These are phyloP conservation scores for Colletotrichum eremochloae DNA, from an alignment of 2,329 filamentous ascomycete genomes.

Conservation along the genomic window DNA sequence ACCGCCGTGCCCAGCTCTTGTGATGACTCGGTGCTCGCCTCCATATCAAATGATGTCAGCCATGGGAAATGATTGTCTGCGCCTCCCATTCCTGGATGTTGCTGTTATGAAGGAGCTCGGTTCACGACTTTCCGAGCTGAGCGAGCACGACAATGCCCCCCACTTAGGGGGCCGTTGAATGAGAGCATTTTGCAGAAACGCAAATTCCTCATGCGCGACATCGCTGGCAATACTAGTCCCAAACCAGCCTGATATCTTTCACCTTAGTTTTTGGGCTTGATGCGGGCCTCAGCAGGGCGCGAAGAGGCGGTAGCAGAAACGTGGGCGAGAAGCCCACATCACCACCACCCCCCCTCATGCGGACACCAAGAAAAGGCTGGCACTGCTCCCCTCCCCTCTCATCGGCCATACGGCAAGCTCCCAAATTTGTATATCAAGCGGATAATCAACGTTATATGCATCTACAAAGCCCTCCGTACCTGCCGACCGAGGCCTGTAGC, in stretches of 20 bases:
- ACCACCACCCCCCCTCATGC: neutral
- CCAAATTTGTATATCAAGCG: neutral
- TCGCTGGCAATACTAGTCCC: neutral
- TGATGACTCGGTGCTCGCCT: neutral
- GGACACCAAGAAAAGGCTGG: neutral
- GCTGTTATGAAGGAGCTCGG: neutral
- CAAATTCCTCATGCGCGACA: neutral
- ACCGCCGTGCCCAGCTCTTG: neutral
- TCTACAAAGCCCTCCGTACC: neutral
- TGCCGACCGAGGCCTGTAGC: neutral
- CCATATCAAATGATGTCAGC: neutral
- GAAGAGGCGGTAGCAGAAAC: neutral
- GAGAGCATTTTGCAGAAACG: slow-evolving; percentile 1
- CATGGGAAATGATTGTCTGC: neutral
- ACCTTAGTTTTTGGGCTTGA: neutral
- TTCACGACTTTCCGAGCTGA: neutral
- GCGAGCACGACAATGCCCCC: neutral
- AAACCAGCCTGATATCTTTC: neutral
- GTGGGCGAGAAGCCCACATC: neutral
- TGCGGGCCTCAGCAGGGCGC: neutral
- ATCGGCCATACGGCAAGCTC: neutral
- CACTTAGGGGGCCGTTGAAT: neutral
- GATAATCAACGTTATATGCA: neutral
- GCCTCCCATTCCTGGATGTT: neutral
- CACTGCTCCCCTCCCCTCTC: neutral